Conservation (phyloP, 2,329 filamentous ascomycete genomes). For the Neonectria sp. region DNA sequence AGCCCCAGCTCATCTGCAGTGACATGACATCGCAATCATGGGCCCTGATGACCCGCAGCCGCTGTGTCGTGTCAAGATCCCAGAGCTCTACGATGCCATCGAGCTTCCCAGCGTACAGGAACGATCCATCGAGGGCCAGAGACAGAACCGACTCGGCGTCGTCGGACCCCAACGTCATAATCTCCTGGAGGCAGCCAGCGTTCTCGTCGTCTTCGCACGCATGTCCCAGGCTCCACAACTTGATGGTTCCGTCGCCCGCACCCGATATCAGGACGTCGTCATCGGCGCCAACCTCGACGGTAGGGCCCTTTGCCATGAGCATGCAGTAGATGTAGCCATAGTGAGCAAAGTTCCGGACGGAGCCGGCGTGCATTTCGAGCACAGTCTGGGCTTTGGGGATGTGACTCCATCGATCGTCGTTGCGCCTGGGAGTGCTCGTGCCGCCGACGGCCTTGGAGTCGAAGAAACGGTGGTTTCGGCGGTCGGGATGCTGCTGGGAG, state of each 20-base stretch:
- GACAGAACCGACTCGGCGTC: slow-evolving; percentile 79
- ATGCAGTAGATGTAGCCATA: slow-evolving; percentile 98
- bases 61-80: slow-evolving; percentile 95
- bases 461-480: slow-evolving; percentile 90
- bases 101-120: slow-evolving; percentile 91
- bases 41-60: slow-evolving; percentile 87
- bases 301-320: slow-evolving; percentile 82
- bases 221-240: slow-evolving; percentile 84
- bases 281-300: slow-evolving; percentile 76
- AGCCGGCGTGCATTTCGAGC: slow-evolving; percentile 85
- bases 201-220: slow-evolving; percentile 58
- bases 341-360: slow-evolving; percentile 91
- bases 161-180: slow-evolving; percentile 75
- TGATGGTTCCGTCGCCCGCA: slow-evolving; percentile 93
- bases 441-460: slow-evolving; percentile 92
- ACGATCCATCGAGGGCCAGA: slow-evolving; percentile 88
- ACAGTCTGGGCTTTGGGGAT: slow-evolving; percentile 70
- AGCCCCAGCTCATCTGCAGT: slow-evolving; percentile 87
- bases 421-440: slow-evolving; percentile 80
- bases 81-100: slow-evolving; percentile 94
- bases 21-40: slow-evolving; percentile 88
- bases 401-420: slow-evolving; percentile 69
- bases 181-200: slow-evolving; percentile 75
- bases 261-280: slow-evolving; percentile 91
- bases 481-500: slow-evolving; percentile 79